phyloP scores from a whole-genome alignment of 1,284 basidiomycete species.

The Gastroboletus turbinatus region DNA sequence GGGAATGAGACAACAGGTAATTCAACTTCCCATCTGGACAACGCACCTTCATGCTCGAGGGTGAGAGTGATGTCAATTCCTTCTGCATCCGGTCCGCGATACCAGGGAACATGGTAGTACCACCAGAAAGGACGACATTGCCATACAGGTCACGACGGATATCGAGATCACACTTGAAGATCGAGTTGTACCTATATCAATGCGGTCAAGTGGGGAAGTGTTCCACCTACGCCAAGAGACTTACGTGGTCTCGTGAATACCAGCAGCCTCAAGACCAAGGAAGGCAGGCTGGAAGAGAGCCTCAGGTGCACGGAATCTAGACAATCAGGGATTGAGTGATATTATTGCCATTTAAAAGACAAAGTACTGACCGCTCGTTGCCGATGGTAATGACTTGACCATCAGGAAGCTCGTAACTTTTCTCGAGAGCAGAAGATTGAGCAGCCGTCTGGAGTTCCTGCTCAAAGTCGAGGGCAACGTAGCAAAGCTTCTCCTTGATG shows the following conservation, averaged over 20 bases:
- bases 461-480: constrained; percentile 96
- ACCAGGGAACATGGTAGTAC: constrained; percentile 98
- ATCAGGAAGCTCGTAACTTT: constrained; percentile 95
- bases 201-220: constrained; percentile 6
- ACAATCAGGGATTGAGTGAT: constrained; percentile 7
- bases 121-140: constrained; percentile 93
- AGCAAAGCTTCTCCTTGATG: constrained; percentile 98
- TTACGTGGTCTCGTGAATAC: constrained; percentile 95
- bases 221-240: constrained; percentile 22
- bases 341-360: background rate
- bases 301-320: constrained; percentile 92
- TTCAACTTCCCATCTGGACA: constrained; percentile 3
- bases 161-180: constrained; percentile 79
- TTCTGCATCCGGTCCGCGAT: constrained; percentile 98
- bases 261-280: constrained; percentile 89
- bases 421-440: constrained; percentile 89
- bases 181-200: constrained; percentile 76
- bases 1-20: constrained; percentile 4
- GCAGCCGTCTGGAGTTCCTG: constrained; percentile 94
- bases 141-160: constrained; percentile 90
- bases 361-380: constrained; percentile 74
- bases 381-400: constrained; percentile 97
- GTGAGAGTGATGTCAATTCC: constrained; percentile 85
- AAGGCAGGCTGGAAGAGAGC: constrained; percentile 96
- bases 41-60: constrained; percentile 85